Evolutionary conservation across 495 filamentous ascomycete species (phyloP).

Genomic region (Hyphodiscus hymeniophilus): DNA sequence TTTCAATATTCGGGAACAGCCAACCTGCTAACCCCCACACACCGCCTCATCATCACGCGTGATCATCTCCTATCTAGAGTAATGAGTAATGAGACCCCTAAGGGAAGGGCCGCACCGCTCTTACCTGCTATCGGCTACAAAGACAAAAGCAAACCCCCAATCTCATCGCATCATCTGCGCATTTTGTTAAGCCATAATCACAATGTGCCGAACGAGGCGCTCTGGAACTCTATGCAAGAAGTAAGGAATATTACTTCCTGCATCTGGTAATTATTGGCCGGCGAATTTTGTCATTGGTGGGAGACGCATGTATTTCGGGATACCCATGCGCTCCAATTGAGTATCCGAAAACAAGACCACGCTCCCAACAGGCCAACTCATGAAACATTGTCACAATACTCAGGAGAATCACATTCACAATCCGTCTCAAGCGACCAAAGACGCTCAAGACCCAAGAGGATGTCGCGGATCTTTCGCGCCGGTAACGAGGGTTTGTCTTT

Average conservation of each 20-base stretch:
- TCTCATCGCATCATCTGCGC: too few species aligned
- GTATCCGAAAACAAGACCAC: background rate
- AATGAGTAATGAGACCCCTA: background rate
- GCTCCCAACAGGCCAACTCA: background rate
- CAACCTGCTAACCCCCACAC: background rate
- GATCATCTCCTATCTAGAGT: slow-evolving; percentile 2
- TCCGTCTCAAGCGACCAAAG: background rate
- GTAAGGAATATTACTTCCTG: too few species aligned
- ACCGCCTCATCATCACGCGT: background rate
- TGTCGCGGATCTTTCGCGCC: too few species aligned
- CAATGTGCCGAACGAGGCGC: slow-evolving; percentile 29
- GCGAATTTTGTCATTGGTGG: slow-evolving; percentile 1
- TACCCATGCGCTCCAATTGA: background rate
- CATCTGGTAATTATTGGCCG: too few species aligned
- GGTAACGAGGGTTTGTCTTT: too few species aligned
- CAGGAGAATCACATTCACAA: background rate
- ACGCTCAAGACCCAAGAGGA: too few species aligned
- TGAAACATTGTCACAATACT: slow-evolving; percentile 2
- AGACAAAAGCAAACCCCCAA: too few species aligned
- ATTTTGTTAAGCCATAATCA: too few species aligned
- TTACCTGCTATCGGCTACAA: background rate
- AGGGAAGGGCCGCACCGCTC: slow-evolving; percentile 1
- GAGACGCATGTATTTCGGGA: background rate
- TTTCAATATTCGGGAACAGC: too few species aligned
- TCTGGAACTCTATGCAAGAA: slow-evolving; percentile 49